These are phyloP conservation scores for Cryptococcus sp. DNA, from an alignment of 1,284 basidiomycete genomes.

Conservation along the genomic window DNA sequence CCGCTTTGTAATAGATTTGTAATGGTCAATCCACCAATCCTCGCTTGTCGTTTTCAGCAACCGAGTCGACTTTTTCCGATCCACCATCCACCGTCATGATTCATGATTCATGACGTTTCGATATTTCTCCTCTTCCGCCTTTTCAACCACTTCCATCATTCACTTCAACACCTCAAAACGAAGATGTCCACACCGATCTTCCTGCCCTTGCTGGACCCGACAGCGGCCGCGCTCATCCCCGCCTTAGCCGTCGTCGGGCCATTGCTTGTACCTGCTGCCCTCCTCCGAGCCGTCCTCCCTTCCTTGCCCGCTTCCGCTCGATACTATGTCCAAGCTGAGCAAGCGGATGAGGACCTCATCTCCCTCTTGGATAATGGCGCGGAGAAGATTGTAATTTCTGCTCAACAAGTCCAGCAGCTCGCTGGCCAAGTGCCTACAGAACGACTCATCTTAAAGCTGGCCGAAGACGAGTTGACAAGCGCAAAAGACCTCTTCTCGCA, in stretches of 20 bases:
- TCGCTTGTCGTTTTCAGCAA: too few relatives aligned
- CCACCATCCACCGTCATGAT: too few relatives aligned
- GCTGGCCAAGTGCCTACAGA: conserved; percentile 62
- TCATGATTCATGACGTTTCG: not conserved
- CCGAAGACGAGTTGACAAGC: conserved; percentile 70
- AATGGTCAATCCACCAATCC: too few relatives aligned
- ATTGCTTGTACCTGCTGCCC: conserved; percentile 61
- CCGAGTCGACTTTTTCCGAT: too few relatives aligned
- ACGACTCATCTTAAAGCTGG: conserved; percentile 71
- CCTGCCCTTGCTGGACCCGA: conserved; percentile 53
- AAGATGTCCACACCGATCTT: conserved; percentile 52
- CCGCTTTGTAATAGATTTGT: too few relatives aligned
- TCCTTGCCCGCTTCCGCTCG: conserved; percentile 39
- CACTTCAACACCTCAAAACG: too few relatives aligned
- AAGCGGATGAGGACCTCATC: conserved; percentile 61
- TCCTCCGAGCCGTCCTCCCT: conserved; percentile 40
- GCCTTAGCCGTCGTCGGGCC: conserved; percentile 74
- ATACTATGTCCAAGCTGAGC: conserved; percentile 65
- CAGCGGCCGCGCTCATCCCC: conserved; percentile 58
- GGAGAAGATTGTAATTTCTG: conserved; percentile 72
- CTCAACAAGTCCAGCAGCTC: conserved; percentile 66
- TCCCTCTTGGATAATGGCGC: conserved; percentile 73
- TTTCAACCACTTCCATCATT: too few relatives aligned
- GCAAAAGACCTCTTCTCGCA: conserved; percentile 60
- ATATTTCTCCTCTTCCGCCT: too few relatives aligned